Percentiles rank a stretch among this genome's conserved stretches.
phyloP scores from a whole-genome alignment of 495 filamentous ascomycete genomes.

The Pyrenula aspistea region DNA sequence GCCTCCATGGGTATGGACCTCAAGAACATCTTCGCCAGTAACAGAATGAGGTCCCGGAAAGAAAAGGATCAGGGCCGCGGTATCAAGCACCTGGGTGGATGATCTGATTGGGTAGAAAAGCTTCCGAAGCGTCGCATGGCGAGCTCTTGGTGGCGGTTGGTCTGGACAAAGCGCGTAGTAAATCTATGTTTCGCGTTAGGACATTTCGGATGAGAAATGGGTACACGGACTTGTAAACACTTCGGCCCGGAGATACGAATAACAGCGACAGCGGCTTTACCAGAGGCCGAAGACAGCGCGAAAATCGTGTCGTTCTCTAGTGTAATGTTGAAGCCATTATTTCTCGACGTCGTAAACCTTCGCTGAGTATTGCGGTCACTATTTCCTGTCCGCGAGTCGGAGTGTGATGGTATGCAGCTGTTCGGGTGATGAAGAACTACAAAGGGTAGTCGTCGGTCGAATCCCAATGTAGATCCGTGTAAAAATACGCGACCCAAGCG shows the following conservation, averaged over 20 bases:
- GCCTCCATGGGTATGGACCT: slow-evolving; percentile 91
- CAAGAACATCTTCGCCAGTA: slow-evolving; percentile 86
- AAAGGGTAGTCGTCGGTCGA: neutral
- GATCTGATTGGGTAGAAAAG: slow-evolving; percentile 51
- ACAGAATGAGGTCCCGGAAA: slow-evolving; percentile 76
- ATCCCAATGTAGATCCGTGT: neutral
- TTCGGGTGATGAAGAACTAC: neutral
- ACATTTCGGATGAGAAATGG: slow-evolving; percentile 6
- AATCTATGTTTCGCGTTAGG: slow-evolving; percentile 37
- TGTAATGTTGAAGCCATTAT: neutral
- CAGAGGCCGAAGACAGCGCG: slow-evolving; percentile 78
- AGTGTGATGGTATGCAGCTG: no score
- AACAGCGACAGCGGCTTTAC: slow-evolving; percentile 83
- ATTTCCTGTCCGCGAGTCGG: no score
- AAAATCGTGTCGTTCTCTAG: slow-evolving; percentile 54
- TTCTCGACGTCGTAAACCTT: neutral
- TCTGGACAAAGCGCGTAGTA: slow-evolving; percentile 65
- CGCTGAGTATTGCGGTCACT: no score
- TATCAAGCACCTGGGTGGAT: slow-evolving; percentile 52
- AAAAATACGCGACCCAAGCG: neutral
- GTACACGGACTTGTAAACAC: slow-evolving; percentile 47
- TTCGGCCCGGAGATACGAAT: slow-evolving; percentile 77
- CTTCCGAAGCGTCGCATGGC: slow-evolving; percentile 64
- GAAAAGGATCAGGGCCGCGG: slow-evolving; percentile 72
- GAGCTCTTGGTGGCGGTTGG: slow-evolving; percentile 51